These are phyloP conservation scores for Boletus reticulatus DNA, from an alignment of 768 basidiomycete species.

Conservation along the genomic window DNA sequence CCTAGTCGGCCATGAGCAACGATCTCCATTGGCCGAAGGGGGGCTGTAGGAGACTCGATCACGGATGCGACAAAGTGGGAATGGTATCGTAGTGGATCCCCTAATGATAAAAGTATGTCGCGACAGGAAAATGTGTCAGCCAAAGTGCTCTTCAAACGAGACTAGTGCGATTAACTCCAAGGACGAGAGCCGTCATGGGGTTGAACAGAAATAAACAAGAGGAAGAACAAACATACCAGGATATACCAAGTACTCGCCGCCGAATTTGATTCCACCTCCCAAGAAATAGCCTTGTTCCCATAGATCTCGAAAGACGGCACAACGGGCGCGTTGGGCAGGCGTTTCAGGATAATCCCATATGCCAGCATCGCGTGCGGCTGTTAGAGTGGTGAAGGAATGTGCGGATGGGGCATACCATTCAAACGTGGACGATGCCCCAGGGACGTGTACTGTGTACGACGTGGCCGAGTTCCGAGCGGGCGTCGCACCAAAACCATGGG, in stretches of 20 bases:
- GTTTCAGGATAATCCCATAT: slow-evolving; percentile 77
- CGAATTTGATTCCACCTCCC: slow-evolving; percentile 91
- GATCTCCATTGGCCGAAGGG: slow-evolving; percentile 86
- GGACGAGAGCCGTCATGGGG: neutral
- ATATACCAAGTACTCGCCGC: slow-evolving; percentile 95
- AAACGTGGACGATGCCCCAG: slow-evolving; percentile 57
- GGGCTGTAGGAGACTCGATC: slow-evolving; percentile 54
- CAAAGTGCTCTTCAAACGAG: no score
- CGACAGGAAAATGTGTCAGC: neutral
- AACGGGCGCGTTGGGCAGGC: slow-evolving; percentile 66
- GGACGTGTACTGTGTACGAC: slow-evolving; percentile 60
- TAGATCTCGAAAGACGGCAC: slow-evolving; percentile 74
- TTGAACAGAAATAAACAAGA: neutral
- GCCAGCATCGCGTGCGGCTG: slow-evolving; percentile 59
- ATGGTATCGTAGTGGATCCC: slow-evolving; percentile 93
- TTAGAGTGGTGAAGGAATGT: slow-evolving; percentile 52
- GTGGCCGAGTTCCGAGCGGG: slow-evolving; percentile 12
- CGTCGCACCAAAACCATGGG: neutral
- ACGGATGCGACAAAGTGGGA: slow-evolving; percentile 93
- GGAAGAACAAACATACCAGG: slow-evolving; percentile 59
- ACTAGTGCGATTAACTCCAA: no score
- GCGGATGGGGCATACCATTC: slow-evolving; percentile 62
- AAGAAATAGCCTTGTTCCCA: slow-evolving; percentile 86
- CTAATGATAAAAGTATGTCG: slow-evolving; percentile 37
- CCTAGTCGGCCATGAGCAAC: slow-evolving; percentile 94